Percentiles rank a stretch among this genome's conserved stretches.
Evolutionary conservation across 805 yeast species (phyloP).

Genomic region (Metschnikowia amazonensis): DNA sequence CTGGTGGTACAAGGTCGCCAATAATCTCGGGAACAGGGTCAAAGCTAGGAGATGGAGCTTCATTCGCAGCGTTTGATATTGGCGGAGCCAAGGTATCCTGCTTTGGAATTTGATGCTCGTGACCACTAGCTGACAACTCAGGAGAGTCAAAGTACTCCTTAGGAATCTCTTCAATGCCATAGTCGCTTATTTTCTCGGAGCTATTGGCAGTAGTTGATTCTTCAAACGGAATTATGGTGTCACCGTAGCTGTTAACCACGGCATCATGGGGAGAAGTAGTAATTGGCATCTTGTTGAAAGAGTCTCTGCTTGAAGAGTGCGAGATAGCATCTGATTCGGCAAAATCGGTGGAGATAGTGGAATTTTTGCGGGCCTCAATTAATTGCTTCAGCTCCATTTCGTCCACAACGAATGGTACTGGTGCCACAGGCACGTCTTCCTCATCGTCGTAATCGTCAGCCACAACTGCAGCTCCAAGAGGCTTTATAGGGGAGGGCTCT

Average conservation of each 20-base stretch:
- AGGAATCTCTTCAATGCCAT: constrained; percentile 24
- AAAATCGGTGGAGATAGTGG: background rate
- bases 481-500: background rate
- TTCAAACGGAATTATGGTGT: constrained; percentile 9
- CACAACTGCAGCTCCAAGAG: constrained; percentile 4
- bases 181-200: constrained; percentile 17
- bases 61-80: background rate
- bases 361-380: background rate
- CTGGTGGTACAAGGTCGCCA: constrained; percentile 16
- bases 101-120: background rate
- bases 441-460: constrained; percentile 15
- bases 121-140: constrained; percentile 19
- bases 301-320: constrained; percentile 4
- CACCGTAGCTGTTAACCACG: constrained; percentile 10
- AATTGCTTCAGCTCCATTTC: constrained; percentile 21
- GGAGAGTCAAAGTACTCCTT: constrained; percentile 23
- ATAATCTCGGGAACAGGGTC: constrained; percentile 29
- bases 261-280: constrained; percentile 10
- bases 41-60: constrained; percentile 20
- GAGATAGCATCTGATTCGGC: background rate
- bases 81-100: background rate
- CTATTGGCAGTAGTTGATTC: constrained; percentile 4
- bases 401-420: constrained; percentile 22
- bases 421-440: constrained; percentile 21
- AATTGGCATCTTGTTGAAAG: constrained; percentile 1